These are phyloP conservation scores for Toxicodendron radicans DNA, from an alignment of 345 rosid genomes.

Conservation along the genomic window DNA sequence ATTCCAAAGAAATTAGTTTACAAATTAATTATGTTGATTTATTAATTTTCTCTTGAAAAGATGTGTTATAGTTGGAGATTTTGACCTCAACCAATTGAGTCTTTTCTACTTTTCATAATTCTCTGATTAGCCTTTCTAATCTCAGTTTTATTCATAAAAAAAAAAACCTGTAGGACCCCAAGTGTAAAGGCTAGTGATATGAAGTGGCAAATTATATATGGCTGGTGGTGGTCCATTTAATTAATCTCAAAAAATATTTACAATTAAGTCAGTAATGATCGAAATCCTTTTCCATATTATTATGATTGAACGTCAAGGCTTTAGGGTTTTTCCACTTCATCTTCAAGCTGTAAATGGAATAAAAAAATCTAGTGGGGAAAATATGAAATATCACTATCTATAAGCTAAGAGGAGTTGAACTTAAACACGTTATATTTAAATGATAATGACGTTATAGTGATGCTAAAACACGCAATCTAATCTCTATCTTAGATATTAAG, in stretches of 20 bases:
- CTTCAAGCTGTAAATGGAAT: not conserved
- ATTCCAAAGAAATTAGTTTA: too few species aligned
- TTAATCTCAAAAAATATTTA: not conserved
- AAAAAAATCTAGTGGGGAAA: not conserved
- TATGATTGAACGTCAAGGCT: not conserved
- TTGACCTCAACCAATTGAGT: conserved; percentile 18
- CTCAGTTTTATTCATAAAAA: too few species aligned
- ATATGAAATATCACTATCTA: not conserved
- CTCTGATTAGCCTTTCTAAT: not conserved
- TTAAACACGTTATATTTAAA: too few species aligned
- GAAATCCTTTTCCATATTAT: not conserved
- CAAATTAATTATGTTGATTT: too few species aligned
- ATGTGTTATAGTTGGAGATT: conserved; percentile 28
- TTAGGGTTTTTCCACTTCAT: not conserved
- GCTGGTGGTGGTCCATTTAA: not conserved
- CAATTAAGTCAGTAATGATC: not conserved
- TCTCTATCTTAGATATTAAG: conserved; percentile 21
- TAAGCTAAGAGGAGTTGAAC: not conserved
- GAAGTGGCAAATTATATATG: conserved; percentile 15
- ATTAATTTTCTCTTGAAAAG: not conserved
- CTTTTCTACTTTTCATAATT: conserved; percentile 17
- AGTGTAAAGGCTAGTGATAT: not conserved
- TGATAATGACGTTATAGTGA: conserved; percentile 31
- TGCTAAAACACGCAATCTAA: conserved; percentile 31
- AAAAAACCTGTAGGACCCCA: too few species aligned